Base-by-base conservation (phyloP, 1,284 basidiomycete species). In the Ustilago cynodontis region DNA sequence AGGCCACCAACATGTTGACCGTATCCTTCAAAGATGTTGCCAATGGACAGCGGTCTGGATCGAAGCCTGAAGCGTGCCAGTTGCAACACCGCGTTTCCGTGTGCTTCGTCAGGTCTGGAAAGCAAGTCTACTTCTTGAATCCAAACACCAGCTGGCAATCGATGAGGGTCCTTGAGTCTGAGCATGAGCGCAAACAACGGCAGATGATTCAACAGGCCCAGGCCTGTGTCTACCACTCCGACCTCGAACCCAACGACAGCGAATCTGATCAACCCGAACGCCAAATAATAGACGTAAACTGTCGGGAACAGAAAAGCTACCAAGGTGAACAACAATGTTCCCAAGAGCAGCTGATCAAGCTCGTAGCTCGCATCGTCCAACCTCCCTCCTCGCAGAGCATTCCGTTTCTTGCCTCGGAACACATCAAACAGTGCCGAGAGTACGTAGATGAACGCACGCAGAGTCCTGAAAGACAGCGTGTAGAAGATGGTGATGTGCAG, bases 311-410 rank as follows among this genome's bases (percentile, higher is more conserved):
- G 88, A 85, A 99, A 98, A 0, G 92, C 91, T 4, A 94, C 89
- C 18, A 98, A 89, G 0, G 95, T 98, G 87, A 99, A 98, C 26
- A 99, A 88, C 49, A 99, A 92, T 0, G 96, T 96, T 16, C 96
- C 96, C 31, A 99, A 91, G 31, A 98, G 89, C 13, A 98, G 89
- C 85, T 98, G 95, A 85, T 99, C 96, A 28, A 96, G 89, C 72
- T 96, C 93, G 83, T 98, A 98, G 74, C 92, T 90, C 89, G 93
- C 94, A 10, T 92, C 90, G 85, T 99, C 95, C 7, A 92, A 91
- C 31, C 95, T 91, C 54, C 91, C 77, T 89, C 52, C 94, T 90
- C 29, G 98, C 88, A 28, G 92, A 89, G 82, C 71, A 53, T 81
- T 81, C 24, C 78, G 71, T 64, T 82, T 83, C 66, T 81, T 80